Conservation (phyloP, 805 yeast species). For the Maudiozyma serrabonitensis region DNA sequence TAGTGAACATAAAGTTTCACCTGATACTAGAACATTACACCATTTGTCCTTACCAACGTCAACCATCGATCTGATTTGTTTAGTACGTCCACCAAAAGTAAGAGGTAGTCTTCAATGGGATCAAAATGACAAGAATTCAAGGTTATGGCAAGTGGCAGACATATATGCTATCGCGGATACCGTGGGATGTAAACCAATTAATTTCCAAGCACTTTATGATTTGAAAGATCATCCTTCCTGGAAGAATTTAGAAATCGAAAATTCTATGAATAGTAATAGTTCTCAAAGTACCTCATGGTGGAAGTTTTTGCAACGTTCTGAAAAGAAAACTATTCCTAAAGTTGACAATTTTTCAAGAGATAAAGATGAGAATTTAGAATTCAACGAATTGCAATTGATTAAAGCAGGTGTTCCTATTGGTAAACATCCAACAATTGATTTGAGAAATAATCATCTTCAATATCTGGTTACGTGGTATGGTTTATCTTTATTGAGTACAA, state of each 20-base stretch:
- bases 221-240: slow-evolving; percentile 43
- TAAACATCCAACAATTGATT: slow-evolving; percentile 64
- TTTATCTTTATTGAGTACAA: slow-evolving; percentile 59
- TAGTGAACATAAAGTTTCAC: slow-evolving; percentile 50
- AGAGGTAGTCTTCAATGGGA: slow-evolving; percentile 61
- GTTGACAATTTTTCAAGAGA: slow-evolving; percentile 1
- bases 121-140: slow-evolving; percentile 54
- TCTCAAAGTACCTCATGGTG: slow-evolving; percentile 12
- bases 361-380: slow-evolving; percentile 29
- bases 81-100: slow-evolving; percentile 58
- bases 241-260: neutral
- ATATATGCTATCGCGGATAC: slow-evolving; percentile 60
- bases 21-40: slow-evolving; percentile 47
- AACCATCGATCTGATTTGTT: slow-evolving; percentile 56
- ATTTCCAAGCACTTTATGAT: slow-evolving; percentile 65
- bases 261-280: neutral
- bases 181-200: slow-evolving; percentile 60
- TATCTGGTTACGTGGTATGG: slow-evolving; percentile 95
- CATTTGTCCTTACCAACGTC: slow-evolving; percentile 67
- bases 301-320: slow-evolving; percentile 21
- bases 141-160: slow-evolving; percentile 72
- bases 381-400: slow-evolving; percentile 48
- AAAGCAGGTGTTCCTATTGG: slow-evolving; percentile 89
- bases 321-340: neutral
- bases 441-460: slow-evolving; percentile 84